Conservation (phyloP, 768 basidiomycete species). For the Suillus alpinus region DNA sequence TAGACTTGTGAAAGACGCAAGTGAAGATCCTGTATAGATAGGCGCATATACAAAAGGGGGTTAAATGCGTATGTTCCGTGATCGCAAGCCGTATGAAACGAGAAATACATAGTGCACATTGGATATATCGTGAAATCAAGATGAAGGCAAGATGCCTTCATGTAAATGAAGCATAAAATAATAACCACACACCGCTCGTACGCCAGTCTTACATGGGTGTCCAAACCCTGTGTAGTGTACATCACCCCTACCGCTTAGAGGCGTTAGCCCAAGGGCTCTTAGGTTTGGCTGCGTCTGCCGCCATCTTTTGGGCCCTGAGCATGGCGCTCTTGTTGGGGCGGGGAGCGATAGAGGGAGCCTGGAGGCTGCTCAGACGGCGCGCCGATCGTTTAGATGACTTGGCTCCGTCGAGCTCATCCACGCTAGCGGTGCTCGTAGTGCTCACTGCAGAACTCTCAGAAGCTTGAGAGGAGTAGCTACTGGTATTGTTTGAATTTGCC, state of each 20-base stretch:
- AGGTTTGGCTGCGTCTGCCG: slow-evolving; percentile 26
- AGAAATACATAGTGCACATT: slow-evolving; percentile 7
- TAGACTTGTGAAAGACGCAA: slow-evolving; percentile 10
- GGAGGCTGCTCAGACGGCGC: slow-evolving; percentile 57
- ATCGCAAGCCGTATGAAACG: slow-evolving; percentile 17
- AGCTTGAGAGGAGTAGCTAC: slow-evolving; percentile 23
- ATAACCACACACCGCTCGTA: neutral
- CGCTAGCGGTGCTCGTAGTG: slow-evolving; percentile 24
- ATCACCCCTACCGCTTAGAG: slow-evolving; percentile 19
- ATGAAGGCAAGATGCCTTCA: slow-evolving; percentile 10
- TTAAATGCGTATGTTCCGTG: slow-evolving; percentile 7
- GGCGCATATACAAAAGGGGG: slow-evolving; percentile 11
- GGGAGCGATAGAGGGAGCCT: slow-evolving; percentile 61
- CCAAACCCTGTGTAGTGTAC: neutral
- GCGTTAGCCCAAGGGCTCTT: slow-evolving; percentile 33
- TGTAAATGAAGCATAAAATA: slow-evolving; percentile 21
- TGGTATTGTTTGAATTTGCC: slow-evolving; percentile 6
- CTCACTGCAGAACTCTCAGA: slow-evolving; percentile 27
- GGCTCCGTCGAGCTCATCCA: slow-evolving; percentile 13
- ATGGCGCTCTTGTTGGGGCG: slow-evolving; percentile 73
- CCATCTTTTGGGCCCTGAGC: slow-evolving; percentile 68
- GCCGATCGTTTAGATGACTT: slow-evolving; percentile 25
- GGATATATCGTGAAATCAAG: slow-evolving; percentile 17
- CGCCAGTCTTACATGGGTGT: neutral
- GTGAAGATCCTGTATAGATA: slow-evolving; percentile 7